These are phyloP conservation scores for Alternaria infectoria DNA, from an alignment of 2,329 filamentous ascomycete genomes.

Conservation along the genomic window DNA sequence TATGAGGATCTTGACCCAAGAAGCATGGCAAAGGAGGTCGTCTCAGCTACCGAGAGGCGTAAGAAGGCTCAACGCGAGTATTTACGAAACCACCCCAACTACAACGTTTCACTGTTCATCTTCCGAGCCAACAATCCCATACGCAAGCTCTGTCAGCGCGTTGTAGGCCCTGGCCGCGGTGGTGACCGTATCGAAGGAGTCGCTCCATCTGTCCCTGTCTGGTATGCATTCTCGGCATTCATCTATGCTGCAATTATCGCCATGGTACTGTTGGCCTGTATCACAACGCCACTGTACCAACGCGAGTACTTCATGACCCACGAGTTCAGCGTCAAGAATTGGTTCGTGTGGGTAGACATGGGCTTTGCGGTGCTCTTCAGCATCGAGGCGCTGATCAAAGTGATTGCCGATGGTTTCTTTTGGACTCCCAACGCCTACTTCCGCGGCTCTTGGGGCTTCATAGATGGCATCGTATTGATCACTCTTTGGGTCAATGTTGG, in stretches of 20 bases:
- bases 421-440: conserved; percentile 98
- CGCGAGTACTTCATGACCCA: conserved; percentile 77
- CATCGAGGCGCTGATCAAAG: conserved; percentile 85
- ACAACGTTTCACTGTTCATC: conserved; percentile 90
- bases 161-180: conserved; percentile 91
- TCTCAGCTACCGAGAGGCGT: conserved; percentile 79
- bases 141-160: conserved; percentile 80
- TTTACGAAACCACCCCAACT: conserved; percentile 81
- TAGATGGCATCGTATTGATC: conserved; percentile 87
- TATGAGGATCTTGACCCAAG: conserved; percentile 84
- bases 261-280: conserved; percentile 95
- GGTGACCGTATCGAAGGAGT: conserved; percentile 86
- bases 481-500: conserved; percentile 95
- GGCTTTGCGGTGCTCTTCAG: conserved; percentile 89
- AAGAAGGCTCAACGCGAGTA: conserved; percentile 92
- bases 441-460: conserved; percentile 94
- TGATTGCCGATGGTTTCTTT: conserved; percentile 92
- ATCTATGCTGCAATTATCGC: conserved; percentile 93
- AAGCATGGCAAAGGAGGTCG: conserved; percentile 88
- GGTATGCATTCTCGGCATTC: conserved; percentile 92
- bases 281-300: conserved; percentile 94
- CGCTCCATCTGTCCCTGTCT: conserved; percentile 84
- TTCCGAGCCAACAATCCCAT: conserved; percentile 81
- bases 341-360: conserved; percentile 95
- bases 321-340: conserved; percentile 70